Evolutionary conservation across 139 green algal genomes (phyloP).

Genomic region (Coelastrella sp.): DNA sequence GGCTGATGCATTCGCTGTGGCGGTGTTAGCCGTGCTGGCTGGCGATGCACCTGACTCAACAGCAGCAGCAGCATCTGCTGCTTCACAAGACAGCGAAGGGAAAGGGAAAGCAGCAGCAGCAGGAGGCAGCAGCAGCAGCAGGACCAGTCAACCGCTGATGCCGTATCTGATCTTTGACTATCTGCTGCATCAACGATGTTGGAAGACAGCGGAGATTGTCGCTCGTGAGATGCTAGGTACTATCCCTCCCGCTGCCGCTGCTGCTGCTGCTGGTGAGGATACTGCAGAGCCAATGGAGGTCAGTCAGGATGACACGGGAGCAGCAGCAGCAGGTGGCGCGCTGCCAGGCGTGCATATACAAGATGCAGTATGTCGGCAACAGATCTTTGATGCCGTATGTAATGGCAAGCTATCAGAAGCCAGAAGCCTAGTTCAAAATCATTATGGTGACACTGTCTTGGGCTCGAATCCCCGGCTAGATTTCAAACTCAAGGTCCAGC

Average conservation of each 20-base stretch:
- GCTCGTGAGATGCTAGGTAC: conserved; percentile 69
- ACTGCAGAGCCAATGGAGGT: background rate
- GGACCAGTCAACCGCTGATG: conserved; percentile 28
- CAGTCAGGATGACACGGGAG: background rate
- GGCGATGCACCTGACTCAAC: background rate
- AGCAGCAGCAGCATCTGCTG: conserved; percentile 39
- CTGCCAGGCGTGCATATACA: conserved; percentile 8
- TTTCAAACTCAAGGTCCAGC: conserved; percentile 61
- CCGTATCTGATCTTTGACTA: conserved; percentile 71
- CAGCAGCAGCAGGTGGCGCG: conserved; percentile 19
- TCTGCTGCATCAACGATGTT: conserved; percentile 68
- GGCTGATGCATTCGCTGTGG: background rate
- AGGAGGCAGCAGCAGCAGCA: conserved; percentile 5
- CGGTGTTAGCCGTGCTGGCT: background rate
- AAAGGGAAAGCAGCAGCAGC: conserved; percentile 1
- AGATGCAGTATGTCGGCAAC: conserved; percentile 48
- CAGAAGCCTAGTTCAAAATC: conserved; percentile 45
- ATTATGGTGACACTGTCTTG: conserved; percentile 56
- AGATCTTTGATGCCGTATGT: conserved; percentile 52
- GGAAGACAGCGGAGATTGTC: conserved; percentile 66
- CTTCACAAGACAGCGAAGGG: background rate
- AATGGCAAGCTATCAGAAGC: conserved; percentile 52
- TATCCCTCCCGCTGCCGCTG: background rate
- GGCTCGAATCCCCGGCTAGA: conserved; percentile 53
- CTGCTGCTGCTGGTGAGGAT: conserved; percentile 25